Base-by-base conservation (phyloP, 345 rosid genomes). In the Arabis hirsuta region DNA sequence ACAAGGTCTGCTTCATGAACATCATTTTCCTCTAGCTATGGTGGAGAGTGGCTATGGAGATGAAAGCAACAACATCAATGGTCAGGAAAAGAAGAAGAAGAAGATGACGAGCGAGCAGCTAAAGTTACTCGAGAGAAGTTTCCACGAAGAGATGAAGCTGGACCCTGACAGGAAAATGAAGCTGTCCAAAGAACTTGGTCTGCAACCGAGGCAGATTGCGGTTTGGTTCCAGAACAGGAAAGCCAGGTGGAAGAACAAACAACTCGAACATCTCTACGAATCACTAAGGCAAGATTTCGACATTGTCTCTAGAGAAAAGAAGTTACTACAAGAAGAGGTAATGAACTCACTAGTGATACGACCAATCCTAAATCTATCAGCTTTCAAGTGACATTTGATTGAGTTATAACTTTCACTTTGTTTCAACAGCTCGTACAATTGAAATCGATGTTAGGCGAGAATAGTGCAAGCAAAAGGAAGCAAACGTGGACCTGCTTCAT, bases 191-290 rank as follows among this genome's bases (percentile, higher is more conserved):
- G 98, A 89, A 29, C 88, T 94, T 16, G 91, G 98, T 47, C 88
- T 91, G 9, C 92, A 89, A 68, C 97, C 98, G 0, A 81, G 95
- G 52, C 97, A 94, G 74, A 83, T 89, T 38, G 92, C 96, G 2
- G 90, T 91, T 45, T 94, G 98, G 98, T 94, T 94, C 68, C 98
- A 91, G 72, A 90, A 89, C 80, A 82, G 90, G 55, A 87, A 95
- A 27, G 92, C 97, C 4, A 76, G 97, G 39, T 94, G 98, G 97
- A 94, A 94, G 76, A 78, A 88, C 24, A 91, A 91, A 82, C 90
- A 89, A 73, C 91, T 91, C 7, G 95, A 86, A 72, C 85, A 83
- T 64, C 82, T 86, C 22, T 94, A 94, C 20, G 87, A 89, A 61
- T 43, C 86, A 1, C 90, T 94, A 42, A 89, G 86, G 70, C 86